Evolutionary conservation across 2,329 filamentous ascomycete species (phyloP), one percentile per base, ranked within the genome.

Genomic region (Fusarium tricinctum): DNA sequence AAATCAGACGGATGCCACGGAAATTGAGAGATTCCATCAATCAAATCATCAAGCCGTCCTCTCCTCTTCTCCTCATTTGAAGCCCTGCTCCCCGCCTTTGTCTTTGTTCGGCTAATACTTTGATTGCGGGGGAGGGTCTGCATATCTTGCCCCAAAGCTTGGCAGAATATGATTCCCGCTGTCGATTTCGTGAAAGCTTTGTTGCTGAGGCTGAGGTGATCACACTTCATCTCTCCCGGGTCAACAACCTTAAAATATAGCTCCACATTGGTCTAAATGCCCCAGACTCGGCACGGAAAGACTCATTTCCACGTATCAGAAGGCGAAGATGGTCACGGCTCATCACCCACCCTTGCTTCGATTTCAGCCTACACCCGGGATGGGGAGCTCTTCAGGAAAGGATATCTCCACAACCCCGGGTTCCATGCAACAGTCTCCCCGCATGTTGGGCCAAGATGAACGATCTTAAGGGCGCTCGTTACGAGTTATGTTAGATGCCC

Each of bases 1-100:
- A 60, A 54, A 54, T 45, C 42, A 53, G 40, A 54, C 55, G 26
- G 43, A 50, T n/a, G 44, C 9, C 14, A 43, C 47, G 59, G 65
- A 50, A 73, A 62, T 20, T 56, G 42, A 50, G 42, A 66, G 30
- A 63, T 53, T 64, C 73, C 71, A 71, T 74, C 71, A 75, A 74
- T 75, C 56, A 68, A 58, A 70, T 44, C 43, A 44, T 47, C 53
- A 40, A 44, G 42, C 20, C 23, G 47, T 56, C 39, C 48, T 71
- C 61, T 69, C 64, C 55, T 71, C 58, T 58, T 71, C 60, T 69
- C 64, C 60, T 71, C 58, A 66, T 58, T 63, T 28, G 33, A 56
- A 50, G 33, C 46, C 54, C 50, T 44, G 49, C 52, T 54, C 58
- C 61, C 55, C 62, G 48, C 66, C 46, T 63, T 57, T 30, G 40